These are phyloP conservation scores for Oryza nivara DNA, from an alignment of 176 grass and related monocot species.

Conservation along the genomic window DNA sequence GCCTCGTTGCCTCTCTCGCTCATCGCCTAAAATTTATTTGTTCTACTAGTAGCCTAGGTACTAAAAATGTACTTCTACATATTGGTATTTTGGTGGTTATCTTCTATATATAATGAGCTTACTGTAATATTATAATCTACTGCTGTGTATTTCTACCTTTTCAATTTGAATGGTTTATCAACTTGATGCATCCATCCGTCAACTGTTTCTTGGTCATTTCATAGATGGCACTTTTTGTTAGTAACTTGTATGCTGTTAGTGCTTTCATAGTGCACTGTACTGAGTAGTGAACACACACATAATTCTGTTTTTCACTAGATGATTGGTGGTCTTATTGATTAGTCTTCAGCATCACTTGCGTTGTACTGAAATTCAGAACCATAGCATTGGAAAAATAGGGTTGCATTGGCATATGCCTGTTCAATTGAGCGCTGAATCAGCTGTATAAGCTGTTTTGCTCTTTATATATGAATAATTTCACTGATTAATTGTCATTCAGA, in stretches of 20 bases:
- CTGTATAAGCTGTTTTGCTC: not conserved
- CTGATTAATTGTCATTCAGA: not conserved
- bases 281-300: not conserved
- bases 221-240: not conserved
- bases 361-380: not conserved
- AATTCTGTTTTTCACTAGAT: not conserved
- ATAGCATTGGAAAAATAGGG: not conserved
- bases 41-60: constrained; percentile 54
- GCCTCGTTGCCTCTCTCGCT: constrained; percentile 26
- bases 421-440: not conserved
- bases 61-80: constrained; percentile 48
- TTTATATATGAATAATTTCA: not conserved
- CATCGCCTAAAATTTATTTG: constrained; percentile 60
- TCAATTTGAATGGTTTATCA: not conserved
- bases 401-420: not conserved
- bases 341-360: not conserved
- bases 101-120: constrained; percentile 61
- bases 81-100: constrained; percentile 45
- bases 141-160: not conserved
- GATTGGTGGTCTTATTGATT: not conserved
- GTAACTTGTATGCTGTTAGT: not conserved
- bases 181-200: not conserved
- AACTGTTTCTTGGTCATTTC: not conserved
- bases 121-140: constrained; percentile 31
- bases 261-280: not conserved